Conservation (phyloP, 192 early-diverging fungal genomes). For the Tieghemiomyces parasiticus region DNA sequence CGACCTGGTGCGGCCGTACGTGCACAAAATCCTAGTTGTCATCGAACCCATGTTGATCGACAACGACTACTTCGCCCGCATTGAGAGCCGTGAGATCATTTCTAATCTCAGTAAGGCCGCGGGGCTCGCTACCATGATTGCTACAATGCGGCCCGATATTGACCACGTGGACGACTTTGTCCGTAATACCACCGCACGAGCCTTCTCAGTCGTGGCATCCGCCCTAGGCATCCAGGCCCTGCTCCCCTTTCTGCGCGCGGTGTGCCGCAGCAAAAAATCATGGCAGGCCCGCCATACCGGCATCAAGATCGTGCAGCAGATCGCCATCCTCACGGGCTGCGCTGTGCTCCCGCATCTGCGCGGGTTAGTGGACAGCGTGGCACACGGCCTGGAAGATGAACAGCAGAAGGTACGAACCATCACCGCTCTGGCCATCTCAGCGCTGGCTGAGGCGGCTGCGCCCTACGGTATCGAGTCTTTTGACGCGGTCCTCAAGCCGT, state of each 20-base stretch:
- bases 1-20: slow-evolving; percentile 88
- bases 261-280: slow-evolving; percentile 86
- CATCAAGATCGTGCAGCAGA: slow-evolving; percentile 94
- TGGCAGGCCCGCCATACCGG: slow-evolving; percentile 99
- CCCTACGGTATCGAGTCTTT: slow-evolving; percentile 99
- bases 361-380: slow-evolving; percentile 82
- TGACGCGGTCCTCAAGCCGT: slow-evolving; percentile 72
- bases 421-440: slow-evolving; percentile 84
- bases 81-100: slow-evolving; percentile 95
- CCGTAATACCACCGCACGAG: slow-evolving; percentile 92
- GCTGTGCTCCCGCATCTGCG: slow-evolving; percentile 90
- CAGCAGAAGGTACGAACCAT: slow-evolving; percentile 94
- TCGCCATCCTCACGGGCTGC: slow-evolving; percentile 86
- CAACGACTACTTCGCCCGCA: slow-evolving; percentile 89
- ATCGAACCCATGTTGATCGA: slow-evolving; percentile 97
- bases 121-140: slow-evolving; percentile 94
- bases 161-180: slow-evolving; percentile 98
- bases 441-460: slow-evolving; percentile 90
- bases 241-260: slow-evolving; percentile 90
- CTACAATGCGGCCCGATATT: slow-evolving; percentile 98
- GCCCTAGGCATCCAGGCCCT: slow-evolving; percentile 90
- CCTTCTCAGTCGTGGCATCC: slow-evolving; percentile 93
- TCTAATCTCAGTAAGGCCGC: slow-evolving; percentile 95
- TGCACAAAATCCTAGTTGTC: slow-evolving; percentile 97
- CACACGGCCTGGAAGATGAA: slow-evolving; percentile 84